These are phyloP conservation scores for Hymenoscyphus albidus DNA, from an alignment of 2,329 filamentous ascomycete species.

Conservation along the genomic window DNA sequence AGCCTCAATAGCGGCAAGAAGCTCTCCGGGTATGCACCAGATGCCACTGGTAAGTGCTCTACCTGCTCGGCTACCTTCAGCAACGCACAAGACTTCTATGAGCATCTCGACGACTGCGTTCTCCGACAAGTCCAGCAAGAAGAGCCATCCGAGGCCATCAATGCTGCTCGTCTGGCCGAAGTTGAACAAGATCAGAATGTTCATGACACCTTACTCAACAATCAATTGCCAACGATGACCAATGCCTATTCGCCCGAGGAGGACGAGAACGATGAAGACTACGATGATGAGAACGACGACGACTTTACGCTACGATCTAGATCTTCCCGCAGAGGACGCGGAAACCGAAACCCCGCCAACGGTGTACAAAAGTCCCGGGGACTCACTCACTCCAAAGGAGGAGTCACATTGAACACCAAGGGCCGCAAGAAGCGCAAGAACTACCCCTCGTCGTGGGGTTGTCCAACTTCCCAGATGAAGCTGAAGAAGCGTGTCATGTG, in stretches of 20 bases:
- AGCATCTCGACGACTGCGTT: slow-evolving; percentile 81
- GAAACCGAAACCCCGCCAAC: slow-evolving; percentile 39
- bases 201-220: slow-evolving; percentile 60
- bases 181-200: slow-evolving; percentile 62
- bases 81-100: slow-evolving; percentile 93
- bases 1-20: slow-evolving; percentile 43
- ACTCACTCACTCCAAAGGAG: slow-evolving; percentile 74
- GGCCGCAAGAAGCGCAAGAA: slow-evolving; percentile 89
- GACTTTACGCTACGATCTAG: slow-evolving; percentile 50
- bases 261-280: slow-evolving; percentile 51
- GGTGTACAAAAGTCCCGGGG: slow-evolving; percentile 66
- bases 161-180: slow-evolving; percentile 61
- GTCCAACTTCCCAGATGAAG: slow-evolving; percentile 87
- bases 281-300: slow-evolving; percentile 54
- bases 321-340: slow-evolving; percentile 38
- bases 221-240: slow-evolving; percentile 39
- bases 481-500: slow-evolving; percentile 97
- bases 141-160: slow-evolving; percentile 65
- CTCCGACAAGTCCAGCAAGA: slow-evolving; percentile 69
- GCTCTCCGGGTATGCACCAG: slow-evolving; percentile 65
- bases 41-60: slow-evolving; percentile 83
- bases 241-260: slow-evolving; percentile 44
- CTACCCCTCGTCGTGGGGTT: slow-evolving; percentile 92
- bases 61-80: slow-evolving; percentile 83
- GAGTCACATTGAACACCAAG: slow-evolving; percentile 55